Conservation (phyloP, 2,329 filamentous ascomycete genomes). For the Huntiella decipiens region DNA sequence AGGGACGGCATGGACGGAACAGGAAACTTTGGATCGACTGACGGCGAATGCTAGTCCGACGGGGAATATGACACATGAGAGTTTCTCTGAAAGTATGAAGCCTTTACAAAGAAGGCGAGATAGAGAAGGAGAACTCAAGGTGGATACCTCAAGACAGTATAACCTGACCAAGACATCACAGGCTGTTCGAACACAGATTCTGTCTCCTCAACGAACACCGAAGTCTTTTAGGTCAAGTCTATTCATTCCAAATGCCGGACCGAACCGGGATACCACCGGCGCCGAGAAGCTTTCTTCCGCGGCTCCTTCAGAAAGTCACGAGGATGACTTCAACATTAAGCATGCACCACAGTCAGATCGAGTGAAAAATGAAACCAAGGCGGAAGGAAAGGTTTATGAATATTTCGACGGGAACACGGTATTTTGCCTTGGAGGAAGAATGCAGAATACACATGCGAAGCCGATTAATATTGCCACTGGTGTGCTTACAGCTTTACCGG, state of each 20-base stretch:
- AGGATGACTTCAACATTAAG: slow-evolving; percentile 15
- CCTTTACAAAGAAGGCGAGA: slow-evolving; percentile 37
- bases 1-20: slow-evolving; percentile 65
- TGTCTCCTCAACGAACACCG: slow-evolving; percentile 50
- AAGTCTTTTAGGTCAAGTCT: slow-evolving; percentile 63
- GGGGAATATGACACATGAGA: slow-evolving; percentile 36
- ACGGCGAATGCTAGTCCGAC: slow-evolving; percentile 61
- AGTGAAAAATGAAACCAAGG: slow-evolving; percentile 19
- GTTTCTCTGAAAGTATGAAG: slow-evolving; percentile 59
- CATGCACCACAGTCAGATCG: slow-evolving; percentile 20
- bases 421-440: slow-evolving; percentile 69
- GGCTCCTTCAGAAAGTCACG: slow-evolving; percentile 41
- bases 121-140: slow-evolving; percentile 27
- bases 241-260: slow-evolving; percentile 35
- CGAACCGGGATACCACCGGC: slow-evolving; percentile 39
- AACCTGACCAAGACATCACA: slow-evolving; percentile 17
- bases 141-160: slow-evolving; percentile 42
- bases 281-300: slow-evolving; percentile 72
- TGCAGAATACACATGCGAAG: slow-evolving; percentile 72
- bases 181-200: slow-evolving; percentile 16
- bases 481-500: slow-evolving; percentile 58
- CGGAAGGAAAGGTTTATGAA: slow-evolving; percentile 57
- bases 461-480: slow-evolving; percentile 83
- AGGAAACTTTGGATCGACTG: slow-evolving; percentile 47
- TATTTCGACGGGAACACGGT: slow-evolving; percentile 89